Conservation (phyloP, 176 grass and related monocot genomes). For the Pontederia crassipes region DNA sequence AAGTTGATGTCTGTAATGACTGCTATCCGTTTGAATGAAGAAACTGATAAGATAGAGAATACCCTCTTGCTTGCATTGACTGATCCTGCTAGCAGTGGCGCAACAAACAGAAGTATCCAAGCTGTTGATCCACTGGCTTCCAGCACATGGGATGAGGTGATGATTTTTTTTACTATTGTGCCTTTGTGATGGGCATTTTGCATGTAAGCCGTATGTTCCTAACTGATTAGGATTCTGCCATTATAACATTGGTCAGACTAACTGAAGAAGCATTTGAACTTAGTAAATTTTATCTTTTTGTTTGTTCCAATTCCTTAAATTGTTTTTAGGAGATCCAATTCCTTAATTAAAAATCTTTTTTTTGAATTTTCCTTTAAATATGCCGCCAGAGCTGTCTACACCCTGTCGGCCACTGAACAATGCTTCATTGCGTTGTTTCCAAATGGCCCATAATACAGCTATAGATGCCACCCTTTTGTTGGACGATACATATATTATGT, state of each 20-base stretch:
- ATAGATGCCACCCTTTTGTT: no score
- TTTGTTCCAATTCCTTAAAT: conserved; percentile 55
- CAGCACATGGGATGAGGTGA: conserved; percentile 87
- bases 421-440: no score
- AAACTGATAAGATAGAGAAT: conserved; percentile 68
- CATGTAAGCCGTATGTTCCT: background rate
- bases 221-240: background rate
- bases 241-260: no score
- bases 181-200: background rate
- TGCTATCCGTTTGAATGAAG: conserved; percentile 81
- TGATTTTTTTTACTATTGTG: conserved; percentile 13
- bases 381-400: no score
- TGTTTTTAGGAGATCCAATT: no score
- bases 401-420: no score
- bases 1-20: conserved; percentile 92
- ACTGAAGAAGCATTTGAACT: background rate
- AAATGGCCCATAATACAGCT: no score
- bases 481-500: no score
- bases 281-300: conserved; percentile 1
- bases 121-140: conserved; percentile 78
- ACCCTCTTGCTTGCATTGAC: conserved; percentile 68
- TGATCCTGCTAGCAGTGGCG: conserved; percentile 32
- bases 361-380: no score
- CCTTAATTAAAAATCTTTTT: no score
- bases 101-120: conserved; percentile 65